Evolutionary conservation across 116 monocot genomes (phyloP), one percentile per base, ranked within the genome.

Genomic region (Phalaenopsis hybrid): DNA sequence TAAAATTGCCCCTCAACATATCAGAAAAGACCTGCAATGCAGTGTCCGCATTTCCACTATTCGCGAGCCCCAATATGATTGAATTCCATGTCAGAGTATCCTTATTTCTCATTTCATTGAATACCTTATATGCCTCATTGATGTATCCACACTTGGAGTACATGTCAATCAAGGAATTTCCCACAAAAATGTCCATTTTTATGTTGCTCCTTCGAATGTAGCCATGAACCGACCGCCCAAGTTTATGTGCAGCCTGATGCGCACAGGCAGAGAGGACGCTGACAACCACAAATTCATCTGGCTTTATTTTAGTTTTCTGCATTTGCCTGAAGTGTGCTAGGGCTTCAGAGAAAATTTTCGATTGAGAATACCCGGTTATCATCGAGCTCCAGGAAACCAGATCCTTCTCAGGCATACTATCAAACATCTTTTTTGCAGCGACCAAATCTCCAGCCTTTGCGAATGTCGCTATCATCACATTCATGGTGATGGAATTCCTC

Each of bases 321-420:
- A 89, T 89, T 21, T 80, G 41, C 45, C 82, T 59, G 74, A 89
- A 86, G 77, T 84, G 83, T 63, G 10, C 57, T 25, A 89, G 23
- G 21, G 86, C 80, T 15, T 82, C 79, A 20, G 79, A 77, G 49
- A 84, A 89, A 7, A 18, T 25, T 63, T 74, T 80, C 6, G 80
- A 52, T 67, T 89, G 89, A 1, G 83, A 83, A 34, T 89, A 89
- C 50, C 90, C 92, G 0, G 88, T 52, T 8, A 94, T 87, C 43
- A 94, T 88, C 9, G 88, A 87, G 79, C 90, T 90, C 92, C 91
- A 92, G 49, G 90, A 85, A 18, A 87, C 80, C 57, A 86, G 52
- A 81, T 94, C 88, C 79, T 82, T 92, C 44, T 89, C 37, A 15
- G 9, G 52, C 55, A 90, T 90, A 5, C 51, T 82, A 78, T 88